Base-by-base conservation (phyloP, 768 basidiomycete species). In the Kwoniella dendrophila region DNA sequence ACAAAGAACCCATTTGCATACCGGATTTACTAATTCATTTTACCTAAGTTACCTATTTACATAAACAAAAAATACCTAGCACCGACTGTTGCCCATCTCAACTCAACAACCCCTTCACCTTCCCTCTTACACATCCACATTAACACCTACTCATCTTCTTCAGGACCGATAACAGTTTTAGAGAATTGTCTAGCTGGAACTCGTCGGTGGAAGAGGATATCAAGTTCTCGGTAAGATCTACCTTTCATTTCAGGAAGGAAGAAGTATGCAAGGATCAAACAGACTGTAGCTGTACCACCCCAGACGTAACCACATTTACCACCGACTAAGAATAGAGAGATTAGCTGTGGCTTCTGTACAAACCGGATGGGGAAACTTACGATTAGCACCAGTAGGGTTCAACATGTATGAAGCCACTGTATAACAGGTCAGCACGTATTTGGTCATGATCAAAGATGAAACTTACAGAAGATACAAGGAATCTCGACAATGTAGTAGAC, bases 211-310 rank as follows among this genome's bases (percentile, higher is more conserved):
- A 77, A 79, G 49, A 79, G 24, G 49, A 78, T 75, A 59, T 79
- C 78, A 34, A 78, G 57, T 59, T 79, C 75, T 45, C 73, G 65
- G 69, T 76, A 78, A 0, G 74, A 71, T 48, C 77, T 58, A 22
- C 69, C 76, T 61, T 74, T 76, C 54, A 66, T 66, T 61, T 77
- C 76, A 7, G 77, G 78, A 1, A 79, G 60, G 34, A 64, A 54
- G 66, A 76, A 78, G 69, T 62, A 78, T 32, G 72, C 62, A 11
- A 58, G 27, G 20, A 72, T 33, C 24, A 61, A 59, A 47, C 44
- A 52, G 52, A 65, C 11, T 32, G 64, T 29, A 10, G 67, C 64
- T 0, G 72, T 70, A 12, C 58, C 72, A 11, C 58, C 67, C 72
- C 69, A 73, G n/a, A 73, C 63, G 62, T 61, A 73, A 38, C 69